Evolutionary conservation across 768 basidiomycete genomes (phyloP).

Genomic region (Naematelia aurantialba): DNA sequence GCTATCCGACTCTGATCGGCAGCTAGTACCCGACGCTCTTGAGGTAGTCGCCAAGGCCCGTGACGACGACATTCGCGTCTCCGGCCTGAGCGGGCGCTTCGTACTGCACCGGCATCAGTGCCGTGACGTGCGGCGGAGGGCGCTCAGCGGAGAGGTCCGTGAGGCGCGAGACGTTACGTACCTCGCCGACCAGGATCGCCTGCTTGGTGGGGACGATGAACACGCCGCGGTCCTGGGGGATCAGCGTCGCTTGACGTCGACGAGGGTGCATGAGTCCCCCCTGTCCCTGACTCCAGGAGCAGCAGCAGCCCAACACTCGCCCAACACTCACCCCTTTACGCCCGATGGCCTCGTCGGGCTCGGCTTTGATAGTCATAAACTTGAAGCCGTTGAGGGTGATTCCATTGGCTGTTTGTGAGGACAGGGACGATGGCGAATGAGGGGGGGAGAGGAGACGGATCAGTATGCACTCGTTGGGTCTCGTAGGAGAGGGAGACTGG

Average conservation of each 20-base stretch:
- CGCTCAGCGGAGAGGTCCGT: too few relatives aligned
- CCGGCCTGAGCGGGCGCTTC: conserved; percentile 60
- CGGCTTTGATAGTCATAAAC: conserved; percentile 63
- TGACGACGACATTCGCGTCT: conserved; percentile 66
- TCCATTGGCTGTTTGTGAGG: conserved; percentile 55
- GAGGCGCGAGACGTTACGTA: conserved; percentile 6
- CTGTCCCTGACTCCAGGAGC: too few relatives aligned
- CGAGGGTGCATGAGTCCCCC: too few relatives aligned
- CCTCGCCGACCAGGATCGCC: conserved; percentile 73
- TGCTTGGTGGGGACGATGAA: conserved; percentile 75
- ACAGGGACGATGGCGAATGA: background rate
- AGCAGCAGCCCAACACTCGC: too few relatives aligned
- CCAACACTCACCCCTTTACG: conserved; percentile 75
- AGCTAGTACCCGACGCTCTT: conserved; percentile 50
- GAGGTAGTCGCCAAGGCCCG: conserved; percentile 74
- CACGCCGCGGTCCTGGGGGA: conserved; percentile 66
- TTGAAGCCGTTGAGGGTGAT: conserved; percentile 66
- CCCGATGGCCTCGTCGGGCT: conserved; percentile 61
- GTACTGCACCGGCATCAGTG: conserved; percentile 53
- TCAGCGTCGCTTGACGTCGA: conserved; percentile 5
- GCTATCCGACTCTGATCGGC: background rate
- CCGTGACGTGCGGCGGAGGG: background rate
- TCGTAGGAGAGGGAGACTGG: too few relatives aligned
- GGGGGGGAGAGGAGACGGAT: background rate
- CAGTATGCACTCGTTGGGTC: background rate